Conservation (phyloP, 2,329 filamentous ascomycete species). For the Fusarium ambrosium region DNA sequence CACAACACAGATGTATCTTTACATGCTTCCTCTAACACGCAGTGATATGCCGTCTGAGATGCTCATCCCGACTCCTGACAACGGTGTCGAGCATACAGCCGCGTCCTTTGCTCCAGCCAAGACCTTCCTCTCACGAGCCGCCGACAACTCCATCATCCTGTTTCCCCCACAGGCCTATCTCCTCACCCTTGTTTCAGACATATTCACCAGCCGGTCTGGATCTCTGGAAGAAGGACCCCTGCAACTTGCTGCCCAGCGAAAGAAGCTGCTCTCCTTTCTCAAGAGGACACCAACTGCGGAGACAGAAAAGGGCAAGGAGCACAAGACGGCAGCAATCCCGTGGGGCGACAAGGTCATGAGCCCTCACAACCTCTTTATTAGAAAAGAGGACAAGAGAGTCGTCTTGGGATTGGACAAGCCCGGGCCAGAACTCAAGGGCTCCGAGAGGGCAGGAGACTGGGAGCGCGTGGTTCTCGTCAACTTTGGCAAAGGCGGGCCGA, state of each 20-base stretch:
- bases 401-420: constrained; percentile 71
- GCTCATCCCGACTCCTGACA: constrained; percentile 79
- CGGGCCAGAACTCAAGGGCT: constrained; percentile 65
- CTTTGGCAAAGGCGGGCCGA: constrained; percentile 65
- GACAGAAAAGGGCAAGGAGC: constrained; percentile 54
- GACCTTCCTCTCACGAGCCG: constrained; percentile 77
- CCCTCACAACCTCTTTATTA: constrained; percentile 62
- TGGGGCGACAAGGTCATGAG: constrained; percentile 75
- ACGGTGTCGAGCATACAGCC: constrained; percentile 75
- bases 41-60: constrained; percentile 58
- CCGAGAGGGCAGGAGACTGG: constrained; percentile 66
- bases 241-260: constrained; percentile 63
- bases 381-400: constrained; percentile 59
- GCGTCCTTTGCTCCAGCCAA: constrained; percentile 80
- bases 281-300: constrained; percentile 57
- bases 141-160: constrained; percentile 78
- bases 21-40: constrained; percentile 76
- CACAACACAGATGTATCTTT: constrained; percentile 97
- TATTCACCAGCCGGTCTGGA: constrained; percentile 58
- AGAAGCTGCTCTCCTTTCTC: constrained; percentile 68
- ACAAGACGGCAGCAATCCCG: constrained; percentile 61
- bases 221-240: constrained; percentile 45
- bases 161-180: constrained; percentile 93
- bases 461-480: constrained; percentile 70
- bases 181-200: constrained; percentile 68